phyloP scores from a whole-genome alignment of 768 basidiomycete species.

The Trametes maxima region DNA sequence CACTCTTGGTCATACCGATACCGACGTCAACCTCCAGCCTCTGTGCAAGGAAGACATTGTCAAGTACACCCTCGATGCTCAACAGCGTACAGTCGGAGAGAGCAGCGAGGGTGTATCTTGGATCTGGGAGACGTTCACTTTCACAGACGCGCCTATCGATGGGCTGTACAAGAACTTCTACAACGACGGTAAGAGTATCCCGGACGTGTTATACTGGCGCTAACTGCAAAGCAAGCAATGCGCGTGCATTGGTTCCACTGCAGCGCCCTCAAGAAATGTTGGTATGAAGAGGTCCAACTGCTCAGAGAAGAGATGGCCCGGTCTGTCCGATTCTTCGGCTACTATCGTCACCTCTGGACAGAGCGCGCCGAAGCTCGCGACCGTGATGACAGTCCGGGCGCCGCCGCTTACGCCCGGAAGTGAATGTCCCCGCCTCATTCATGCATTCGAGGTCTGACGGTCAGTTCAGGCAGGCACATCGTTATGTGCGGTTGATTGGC shows the following conservation, averaged over 20 bases:
- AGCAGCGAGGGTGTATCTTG: not conserved
- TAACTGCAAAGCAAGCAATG: not conserved
- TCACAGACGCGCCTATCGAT: not conserved
- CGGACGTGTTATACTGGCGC: not conserved
- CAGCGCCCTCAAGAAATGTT: not conserved
- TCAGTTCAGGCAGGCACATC: not conserved
- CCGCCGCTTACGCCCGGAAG: not conserved
- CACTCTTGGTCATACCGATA: not conserved
- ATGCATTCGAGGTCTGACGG: not conserved
- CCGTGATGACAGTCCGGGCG: not conserved
- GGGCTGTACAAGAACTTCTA: not conserved
- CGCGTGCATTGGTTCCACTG: constrained; percentile 11
- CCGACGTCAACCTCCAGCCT: not conserved
- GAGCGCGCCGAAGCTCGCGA: not conserved
- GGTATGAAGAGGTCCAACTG: constrained; percentile 3
- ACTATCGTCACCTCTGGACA: not conserved
- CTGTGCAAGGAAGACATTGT: not conserved
- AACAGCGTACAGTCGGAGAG: not conserved
- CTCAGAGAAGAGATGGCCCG: constrained; percentile 10
- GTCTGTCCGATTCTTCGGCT: constrained; percentile 5
- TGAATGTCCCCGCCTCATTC: not conserved
- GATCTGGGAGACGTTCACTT: constrained; percentile 2
- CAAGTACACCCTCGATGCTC: not conserved
- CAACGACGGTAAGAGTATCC: not conserved
- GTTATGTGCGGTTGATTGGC: not conserved